phyloP scores from a whole-genome alignment of 768 basidiomycete genomes.

The Cystofilobasidium capitatum region DNA sequence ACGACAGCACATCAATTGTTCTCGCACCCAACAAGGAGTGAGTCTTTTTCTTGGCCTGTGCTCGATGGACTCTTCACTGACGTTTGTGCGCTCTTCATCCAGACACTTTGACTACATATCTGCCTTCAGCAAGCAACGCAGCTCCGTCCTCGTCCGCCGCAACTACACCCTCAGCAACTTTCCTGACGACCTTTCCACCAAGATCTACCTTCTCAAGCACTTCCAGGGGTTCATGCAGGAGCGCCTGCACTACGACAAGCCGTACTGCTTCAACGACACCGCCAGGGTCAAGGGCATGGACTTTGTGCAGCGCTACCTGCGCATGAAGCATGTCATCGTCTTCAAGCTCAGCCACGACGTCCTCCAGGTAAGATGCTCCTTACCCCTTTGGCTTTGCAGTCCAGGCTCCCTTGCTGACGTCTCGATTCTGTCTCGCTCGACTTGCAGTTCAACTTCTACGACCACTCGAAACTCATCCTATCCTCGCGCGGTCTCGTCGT shows the following conservation, averaged over 20 bases:
- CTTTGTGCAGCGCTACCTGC: constrained; percentile 86
- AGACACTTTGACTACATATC: constrained; percentile 87
- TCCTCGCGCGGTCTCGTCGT: constrained; percentile 67
- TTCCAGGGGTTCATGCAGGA: constrained; percentile 94
- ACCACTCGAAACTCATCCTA: constrained; percentile 89
- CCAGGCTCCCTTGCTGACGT: neutral
- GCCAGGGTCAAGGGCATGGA: constrained; percentile 73
- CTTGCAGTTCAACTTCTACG: constrained; percentile 90
- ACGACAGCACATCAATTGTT: constrained; percentile 80
- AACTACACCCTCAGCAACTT: constrained; percentile 52
- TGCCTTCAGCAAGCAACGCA: constrained; percentile 54
- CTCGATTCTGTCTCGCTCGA: neutral
- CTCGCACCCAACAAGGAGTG: constrained; percentile 79
- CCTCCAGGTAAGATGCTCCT: constrained; percentile 73
- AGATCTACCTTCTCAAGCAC: constrained; percentile 84
- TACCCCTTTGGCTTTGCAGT: neutral
- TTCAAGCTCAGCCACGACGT: constrained; percentile 94
- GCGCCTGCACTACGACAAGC: constrained; percentile 70
- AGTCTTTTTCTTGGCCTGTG: constrained; percentile 36
- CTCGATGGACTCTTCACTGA: too few relatives aligned
- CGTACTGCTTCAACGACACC: constrained; percentile 66
- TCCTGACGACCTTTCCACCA: constrained; percentile 66
- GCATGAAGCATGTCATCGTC: constrained; percentile 94
- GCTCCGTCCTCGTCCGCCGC: constrained; percentile 43
- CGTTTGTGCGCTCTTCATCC: constrained; percentile 3